phyloP scores from a whole-genome alignment of 768 basidiomycete species.

The Auriscalpium vulgare region DNA sequence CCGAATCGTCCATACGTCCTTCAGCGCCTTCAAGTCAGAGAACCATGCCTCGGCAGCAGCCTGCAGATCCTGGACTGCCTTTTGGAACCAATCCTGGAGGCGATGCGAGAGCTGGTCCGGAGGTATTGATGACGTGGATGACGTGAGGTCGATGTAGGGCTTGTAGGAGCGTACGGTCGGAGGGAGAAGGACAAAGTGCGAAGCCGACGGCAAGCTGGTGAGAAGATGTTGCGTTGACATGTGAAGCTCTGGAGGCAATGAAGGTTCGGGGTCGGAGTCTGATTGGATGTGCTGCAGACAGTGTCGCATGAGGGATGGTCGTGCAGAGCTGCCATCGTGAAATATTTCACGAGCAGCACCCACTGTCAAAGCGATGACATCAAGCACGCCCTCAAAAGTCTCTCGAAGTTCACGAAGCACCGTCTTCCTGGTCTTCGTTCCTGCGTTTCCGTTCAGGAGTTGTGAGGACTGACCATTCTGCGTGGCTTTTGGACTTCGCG shows the following conservation, averaged over 20 bases:
- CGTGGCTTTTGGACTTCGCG: conserved; percentile 12
- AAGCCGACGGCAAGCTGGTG: conserved; percentile 68
- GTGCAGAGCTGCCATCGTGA: conserved; percentile 24
- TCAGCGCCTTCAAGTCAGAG: conserved; percentile 44
- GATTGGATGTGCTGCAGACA: conserved; percentile 60
- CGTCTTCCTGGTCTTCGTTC: conserved; percentile 23
- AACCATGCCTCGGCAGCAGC: conserved; percentile 50
- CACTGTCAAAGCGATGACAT: conserved; percentile 52
- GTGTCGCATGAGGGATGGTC: conserved; percentile 41
- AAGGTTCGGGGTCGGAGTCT: conserved; percentile 24
- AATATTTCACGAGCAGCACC: conserved; percentile 52
- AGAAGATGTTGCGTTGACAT: conserved; percentile 66
- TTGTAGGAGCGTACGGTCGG: conserved; percentile 65
- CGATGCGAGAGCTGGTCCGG: conserved; percentile 35
- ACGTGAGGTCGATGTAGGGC: conserved; percentile 72
- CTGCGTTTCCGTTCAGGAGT: conserved; percentile 4
- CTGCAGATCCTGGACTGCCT: conserved; percentile 39
- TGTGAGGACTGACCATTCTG: conserved; percentile 2
- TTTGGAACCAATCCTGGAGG: conserved; percentile 57
- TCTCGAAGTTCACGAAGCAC: conserved; percentile 46
- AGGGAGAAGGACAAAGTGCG: conserved; percentile 75
- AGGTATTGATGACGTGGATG: conserved; percentile 45
- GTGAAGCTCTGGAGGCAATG: conserved; percentile 43
- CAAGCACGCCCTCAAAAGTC: conserved; percentile 42
- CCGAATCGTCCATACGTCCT: conserved; percentile 69